Base-by-base conservation (phyloP, 495 filamentous ascomycete species). In the Trichoderma asperelloides region DNA sequence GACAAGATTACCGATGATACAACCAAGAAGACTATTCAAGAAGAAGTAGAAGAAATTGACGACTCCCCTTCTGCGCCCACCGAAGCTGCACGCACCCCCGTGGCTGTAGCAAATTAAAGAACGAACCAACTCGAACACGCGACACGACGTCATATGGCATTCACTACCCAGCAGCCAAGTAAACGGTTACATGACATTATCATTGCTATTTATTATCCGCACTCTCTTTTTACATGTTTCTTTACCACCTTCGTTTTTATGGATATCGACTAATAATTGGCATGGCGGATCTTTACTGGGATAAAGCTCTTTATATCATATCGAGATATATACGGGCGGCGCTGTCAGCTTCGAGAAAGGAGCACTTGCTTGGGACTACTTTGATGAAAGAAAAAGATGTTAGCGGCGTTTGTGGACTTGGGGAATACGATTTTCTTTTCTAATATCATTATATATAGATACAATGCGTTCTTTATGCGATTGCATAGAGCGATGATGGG, bases 201-300 rank as follows among this genome's bases (percentile, higher is more conserved):
- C 43, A 47, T n/a, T 51, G 33, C 33, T 51, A 51, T 23, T 9
- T 23, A 9, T n/a, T n/a, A 18, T n/a, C 21, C n/a, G 47, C 47
- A n/a, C 47, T 30, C 12, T 60, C 16, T 8, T 11, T 60, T n/a
- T 11, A 27, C 55, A 37, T 30, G 2, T 60, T 60, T 60, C 55
- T 60, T 60, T 60, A 27, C 5, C 27, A 23, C 8, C 27, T 60
- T 30, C n/a, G 23, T 28, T 60, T 30, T 60, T 27, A 16, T 55
- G 55, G 55, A 60, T 60, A 28, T 60, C 27, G 23, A 60, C 23
- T 30, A 60, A 60, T 60, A 60, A 30, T 30, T 60, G 55, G 55
- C 55, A 25, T 60, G 55, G 15, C 23, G 55, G 55, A 27, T 60
- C 55, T 60, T 60, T 60, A 60, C 55, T 60, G 55, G 55, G 55